These are phyloP conservation scores for Triadica sebifera DNA, from an alignment of 345 rosid species.

Conservation along the genomic window DNA sequence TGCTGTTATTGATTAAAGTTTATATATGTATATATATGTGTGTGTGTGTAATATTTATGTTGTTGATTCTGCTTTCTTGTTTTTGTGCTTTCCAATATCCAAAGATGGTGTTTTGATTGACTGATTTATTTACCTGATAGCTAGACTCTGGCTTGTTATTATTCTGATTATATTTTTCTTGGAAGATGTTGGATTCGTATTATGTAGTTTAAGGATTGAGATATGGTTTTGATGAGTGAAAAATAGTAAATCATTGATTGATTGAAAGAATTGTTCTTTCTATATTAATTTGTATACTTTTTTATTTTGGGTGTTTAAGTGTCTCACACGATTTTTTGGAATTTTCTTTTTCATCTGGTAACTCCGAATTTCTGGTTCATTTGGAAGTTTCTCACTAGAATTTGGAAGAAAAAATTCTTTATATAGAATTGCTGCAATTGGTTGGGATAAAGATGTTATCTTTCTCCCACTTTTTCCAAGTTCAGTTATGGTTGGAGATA, in stretches of 20 bases:
- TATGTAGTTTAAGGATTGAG: background rate
- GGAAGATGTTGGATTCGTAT: background rate
- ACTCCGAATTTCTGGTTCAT: conserved; percentile 7
- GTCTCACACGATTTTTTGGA: background rate
- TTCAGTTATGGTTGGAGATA: background rate
- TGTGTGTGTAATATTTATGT: no score
- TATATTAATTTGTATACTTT: background rate
- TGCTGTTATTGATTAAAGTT: background rate
- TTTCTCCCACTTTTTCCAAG: background rate
- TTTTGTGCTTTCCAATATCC: background rate
- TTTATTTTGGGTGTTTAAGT: background rate
- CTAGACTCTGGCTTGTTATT: background rate
- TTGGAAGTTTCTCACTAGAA: background rate
- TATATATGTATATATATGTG: no score
- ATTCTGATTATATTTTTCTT: background rate
- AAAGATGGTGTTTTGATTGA: background rate
- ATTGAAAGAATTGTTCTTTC: background rate
- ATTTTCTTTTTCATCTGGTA: background rate
- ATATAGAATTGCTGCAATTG: background rate
- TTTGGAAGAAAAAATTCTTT: conserved; percentile 1
- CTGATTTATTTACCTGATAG: background rate
- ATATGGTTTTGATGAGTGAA: background rate
- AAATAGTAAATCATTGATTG: background rate
- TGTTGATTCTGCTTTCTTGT: background rate
- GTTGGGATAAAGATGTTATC: background rate